A percentile compares a stretch with the other conserved stretches of the same genome.
Conservation (phyloP, 495 filamentous ascomycete species). For the Penicillium chermesinum region DNA sequence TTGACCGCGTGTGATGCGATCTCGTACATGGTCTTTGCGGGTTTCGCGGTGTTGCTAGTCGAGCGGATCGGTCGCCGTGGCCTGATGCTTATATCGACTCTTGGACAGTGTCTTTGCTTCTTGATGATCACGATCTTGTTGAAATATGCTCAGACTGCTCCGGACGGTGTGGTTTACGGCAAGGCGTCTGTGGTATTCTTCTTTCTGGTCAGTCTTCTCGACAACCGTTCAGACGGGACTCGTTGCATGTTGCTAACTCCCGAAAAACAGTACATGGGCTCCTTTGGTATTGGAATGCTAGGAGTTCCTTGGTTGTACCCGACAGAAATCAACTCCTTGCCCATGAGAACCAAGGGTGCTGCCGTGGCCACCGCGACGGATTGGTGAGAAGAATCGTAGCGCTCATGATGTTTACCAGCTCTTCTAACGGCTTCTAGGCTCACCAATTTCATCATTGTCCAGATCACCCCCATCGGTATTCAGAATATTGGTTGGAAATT, state of each 20-base stretch:
- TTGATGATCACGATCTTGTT: constrained; percentile 54
- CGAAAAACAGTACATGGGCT: constrained; percentile 31
- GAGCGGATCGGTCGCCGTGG: constrained; percentile 49
- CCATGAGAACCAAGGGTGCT: constrained; percentile 53
- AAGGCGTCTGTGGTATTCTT: constrained; percentile 39
- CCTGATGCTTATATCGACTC: constrained; percentile 47
- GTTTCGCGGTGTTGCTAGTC: constrained; percentile 41
- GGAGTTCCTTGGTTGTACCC: constrained; percentile 60
- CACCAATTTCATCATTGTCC: constrained; percentile 56
- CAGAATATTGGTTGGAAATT: constrained; percentile 45
- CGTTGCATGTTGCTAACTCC: background rate
- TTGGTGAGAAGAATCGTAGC: constrained; percentile 33
- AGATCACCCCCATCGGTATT: constrained; percentile 57
- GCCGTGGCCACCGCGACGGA: constrained; percentile 55
- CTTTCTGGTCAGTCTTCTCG: constrained; percentile 30
- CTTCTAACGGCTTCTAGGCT: constrained; percentile 25
- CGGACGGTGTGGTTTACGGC: constrained; percentile 12
- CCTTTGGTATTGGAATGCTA: constrained; percentile 52
- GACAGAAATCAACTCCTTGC: constrained; percentile 56
- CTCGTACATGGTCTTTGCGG: constrained; percentile 45
- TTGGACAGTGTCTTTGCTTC: constrained; percentile 46
- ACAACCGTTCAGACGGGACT: background rate
- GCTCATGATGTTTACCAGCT: background rate
- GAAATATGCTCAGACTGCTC: constrained; percentile 31
- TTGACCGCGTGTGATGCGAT: constrained; percentile 48